Percentiles rank a stretch among this genome's conserved stretches.
phyloP scores from a whole-genome alignment of 1,284 basidiomycete species.

The Puccinia hordei region DNA sequence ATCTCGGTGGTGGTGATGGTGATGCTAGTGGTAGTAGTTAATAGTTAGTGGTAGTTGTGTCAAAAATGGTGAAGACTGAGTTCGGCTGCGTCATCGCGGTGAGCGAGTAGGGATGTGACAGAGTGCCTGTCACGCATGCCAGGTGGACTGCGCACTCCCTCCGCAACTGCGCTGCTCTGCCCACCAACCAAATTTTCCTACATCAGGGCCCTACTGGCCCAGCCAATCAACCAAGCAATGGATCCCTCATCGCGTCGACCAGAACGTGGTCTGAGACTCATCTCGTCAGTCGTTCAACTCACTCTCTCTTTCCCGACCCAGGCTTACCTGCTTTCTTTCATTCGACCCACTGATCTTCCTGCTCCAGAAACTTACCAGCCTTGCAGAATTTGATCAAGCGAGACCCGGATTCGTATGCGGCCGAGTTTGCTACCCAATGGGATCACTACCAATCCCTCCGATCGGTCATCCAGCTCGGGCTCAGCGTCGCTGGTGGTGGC shows the following conservation, averaged over 20 bases:
- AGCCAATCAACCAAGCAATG: constrained; percentile 8
- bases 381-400: constrained; percentile 94
- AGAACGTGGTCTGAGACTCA: constrained; percentile 41
- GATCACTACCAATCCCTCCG: constrained; percentile 88
- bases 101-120: neutral
- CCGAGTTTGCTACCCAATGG: constrained; percentile 98
- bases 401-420: constrained; percentile 84
- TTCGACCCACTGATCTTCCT: neutral
- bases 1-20: neutral
- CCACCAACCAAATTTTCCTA: too few relatives aligned
- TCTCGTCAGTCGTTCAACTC: constrained; percentile 8
- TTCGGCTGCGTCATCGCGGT: constrained; percentile 14
- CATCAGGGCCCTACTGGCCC: too few relatives aligned
- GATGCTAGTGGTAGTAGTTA: neutral
- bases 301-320: too few relatives aligned
- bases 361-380: constrained; percentile 64
- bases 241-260: constrained; percentile 39
- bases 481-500: constrained; percentile 52
- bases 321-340: neutral
- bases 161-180: neutral
- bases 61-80: neutral
- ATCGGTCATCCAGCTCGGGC: constrained; percentile 72
- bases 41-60: neutral
- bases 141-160: too few relatives aligned
- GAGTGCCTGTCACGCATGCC: neutral